These are phyloP conservation scores for Alternaria conjuncta DNA, from an alignment of 2,329 filamentous ascomycete species.

Conservation along the genomic window DNA sequence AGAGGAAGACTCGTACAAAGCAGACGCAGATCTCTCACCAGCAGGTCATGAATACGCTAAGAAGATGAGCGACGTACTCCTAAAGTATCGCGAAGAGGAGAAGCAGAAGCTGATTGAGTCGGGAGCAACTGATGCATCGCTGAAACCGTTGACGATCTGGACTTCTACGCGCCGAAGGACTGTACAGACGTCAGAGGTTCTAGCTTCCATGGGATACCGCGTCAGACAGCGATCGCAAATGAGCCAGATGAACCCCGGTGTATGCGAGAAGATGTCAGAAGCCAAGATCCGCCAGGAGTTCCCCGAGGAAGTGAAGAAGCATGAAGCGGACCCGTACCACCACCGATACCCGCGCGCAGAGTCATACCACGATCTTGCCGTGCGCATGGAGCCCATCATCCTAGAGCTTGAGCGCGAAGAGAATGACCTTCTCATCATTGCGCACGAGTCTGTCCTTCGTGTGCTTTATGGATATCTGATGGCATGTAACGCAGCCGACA, in stretches of 20 bases:
- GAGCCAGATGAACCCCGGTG: slow-evolving; percentile 95
- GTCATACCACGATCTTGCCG: slow-evolving; percentile 98
- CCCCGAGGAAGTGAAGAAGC: slow-evolving; percentile 89
- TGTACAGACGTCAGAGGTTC: slow-evolving; percentile 83
- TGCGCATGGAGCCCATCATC: slow-evolving; percentile 96
- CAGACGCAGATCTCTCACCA: slow-evolving; percentile 82
- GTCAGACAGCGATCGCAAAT: slow-evolving; percentile 93
- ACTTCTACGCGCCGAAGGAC: slow-evolving; percentile 90
- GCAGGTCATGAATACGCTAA: slow-evolving; percentile 80
- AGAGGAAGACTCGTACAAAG: slow-evolving; percentile 91
- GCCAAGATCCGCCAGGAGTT: slow-evolving; percentile 79
- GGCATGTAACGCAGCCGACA: slow-evolving; percentile 96
- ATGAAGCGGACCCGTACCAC: slow-evolving; percentile 94
- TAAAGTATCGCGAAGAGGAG: slow-evolving; percentile 85
- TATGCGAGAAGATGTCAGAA: slow-evolving; percentile 93
- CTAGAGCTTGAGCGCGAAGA: slow-evolving; percentile 96
- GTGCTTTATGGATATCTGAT: slow-evolving; percentile 98
- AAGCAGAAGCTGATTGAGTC: slow-evolving; percentile 71
- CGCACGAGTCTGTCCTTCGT: slow-evolving; percentile 95
- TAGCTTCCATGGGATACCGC: slow-evolving; percentile 81
- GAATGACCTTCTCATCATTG: slow-evolving; percentile 97
- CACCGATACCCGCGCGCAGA: slow-evolving; percentile 95
- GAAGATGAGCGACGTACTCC: slow-evolving; percentile 72
- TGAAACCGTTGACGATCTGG: slow-evolving; percentile 89
- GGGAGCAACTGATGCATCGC: slow-evolving; percentile 69